A percentile compares a stretch with the other conserved stretches of the same genome.
Evolutionary conservation across 805 yeast genomes (phyloP).

Genomic region (Wickerhamiella parazyma): DNA sequence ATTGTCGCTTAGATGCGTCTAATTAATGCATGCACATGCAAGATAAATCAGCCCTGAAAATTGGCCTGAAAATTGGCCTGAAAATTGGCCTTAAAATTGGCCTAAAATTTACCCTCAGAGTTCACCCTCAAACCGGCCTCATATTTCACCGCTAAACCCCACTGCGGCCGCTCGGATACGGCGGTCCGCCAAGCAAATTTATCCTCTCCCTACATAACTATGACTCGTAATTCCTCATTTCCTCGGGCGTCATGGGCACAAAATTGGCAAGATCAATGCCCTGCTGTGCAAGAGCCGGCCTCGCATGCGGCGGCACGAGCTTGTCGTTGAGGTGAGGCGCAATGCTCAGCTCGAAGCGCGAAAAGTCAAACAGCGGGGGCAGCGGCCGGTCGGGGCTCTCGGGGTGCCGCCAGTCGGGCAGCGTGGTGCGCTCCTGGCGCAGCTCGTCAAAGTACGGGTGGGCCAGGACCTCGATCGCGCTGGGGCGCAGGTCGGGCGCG

Average conservation of each 20-base stretch:
- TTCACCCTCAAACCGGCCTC: too few relatives aligned
- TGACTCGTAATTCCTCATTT: slow-evolving; percentile 7
- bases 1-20: neutral
- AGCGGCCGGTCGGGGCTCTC: slow-evolving; percentile 57
- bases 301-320: slow-evolving; percentile 29
- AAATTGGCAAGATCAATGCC: slow-evolving; percentile 39
- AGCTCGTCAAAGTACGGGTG: slow-evolving; percentile 85
- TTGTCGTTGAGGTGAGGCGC: slow-evolving; percentile 30
- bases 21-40: neutral
- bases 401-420: slow-evolving; percentile 40
- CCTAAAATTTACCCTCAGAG: too few relatives aligned
- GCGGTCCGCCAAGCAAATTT: too few relatives aligned
- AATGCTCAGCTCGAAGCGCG: slow-evolving; percentile 41
- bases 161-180: too few relatives aligned
- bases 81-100: too few relatives aligned
- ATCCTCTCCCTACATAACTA: neutral
- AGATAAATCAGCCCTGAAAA: too few relatives aligned
- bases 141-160: too few relatives aligned
- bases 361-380: slow-evolving; percentile 72
- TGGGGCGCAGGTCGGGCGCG: slow-evolving; percentile 72
- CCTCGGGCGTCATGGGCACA: slow-evolving; percentile 36
- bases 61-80: too few relatives aligned
- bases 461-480: slow-evolving; percentile 69
- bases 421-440: slow-evolving; percentile 36
- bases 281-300: slow-evolving; percentile 30